A percentile compares a stretch with the other conserved stretches of the same genome.
These are phyloP conservation scores for Vanilla planifolia DNA, from an alignment of 106 monocot species.

Conservation along the genomic window DNA sequence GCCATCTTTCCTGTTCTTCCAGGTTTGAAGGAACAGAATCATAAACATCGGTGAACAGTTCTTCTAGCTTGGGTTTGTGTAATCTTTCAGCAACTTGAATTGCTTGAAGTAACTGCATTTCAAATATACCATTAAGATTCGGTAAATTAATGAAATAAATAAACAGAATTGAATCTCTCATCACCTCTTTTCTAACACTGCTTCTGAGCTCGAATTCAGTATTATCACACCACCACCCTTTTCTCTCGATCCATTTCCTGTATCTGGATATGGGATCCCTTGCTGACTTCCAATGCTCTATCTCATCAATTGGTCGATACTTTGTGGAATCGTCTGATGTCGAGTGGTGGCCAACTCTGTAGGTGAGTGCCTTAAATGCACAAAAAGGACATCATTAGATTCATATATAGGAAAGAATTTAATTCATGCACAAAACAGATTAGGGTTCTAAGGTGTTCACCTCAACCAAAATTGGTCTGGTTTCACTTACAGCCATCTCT, in stretches of 20 bases:
- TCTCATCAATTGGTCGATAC: slow-evolving; percentile 68
- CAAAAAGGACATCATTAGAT: not conserved
- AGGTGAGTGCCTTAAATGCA: slow-evolving; percentile 69
- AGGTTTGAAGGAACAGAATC: slow-evolving; percentile 67
- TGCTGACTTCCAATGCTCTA: slow-evolving; percentile 79
- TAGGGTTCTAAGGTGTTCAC: slow-evolving; percentile 15
- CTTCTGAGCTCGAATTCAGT: slow-evolving; percentile 63
- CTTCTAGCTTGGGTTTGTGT: slow-evolving; percentile 53
- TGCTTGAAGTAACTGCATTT: slow-evolving; percentile 60
- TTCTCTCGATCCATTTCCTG: slow-evolving; percentile 79
- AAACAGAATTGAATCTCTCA: not conserved
- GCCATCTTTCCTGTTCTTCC: slow-evolving; percentile 55
- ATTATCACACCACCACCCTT: slow-evolving; percentile 90
- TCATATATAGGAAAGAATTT: not conserved
- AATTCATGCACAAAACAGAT: not conserved
- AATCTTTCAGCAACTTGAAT: slow-evolving; percentile 78
- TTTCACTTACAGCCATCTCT: slow-evolving; percentile 78
- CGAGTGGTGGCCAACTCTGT: slow-evolving; percentile 91
- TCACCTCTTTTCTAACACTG: slow-evolving; percentile 79
- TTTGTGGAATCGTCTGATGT: slow-evolving; percentile 98
- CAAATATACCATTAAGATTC: not conserved
- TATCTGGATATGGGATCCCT: slow-evolving; percentile 79
- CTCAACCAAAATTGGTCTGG: slow-evolving; percentile 82
- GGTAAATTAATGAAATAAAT: not conserved
- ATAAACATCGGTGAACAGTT: slow-evolving; percentile 93